Evolutionary conservation across 805 yeast species (phyloP).

Genomic region (Ogataea angusta): DNA sequence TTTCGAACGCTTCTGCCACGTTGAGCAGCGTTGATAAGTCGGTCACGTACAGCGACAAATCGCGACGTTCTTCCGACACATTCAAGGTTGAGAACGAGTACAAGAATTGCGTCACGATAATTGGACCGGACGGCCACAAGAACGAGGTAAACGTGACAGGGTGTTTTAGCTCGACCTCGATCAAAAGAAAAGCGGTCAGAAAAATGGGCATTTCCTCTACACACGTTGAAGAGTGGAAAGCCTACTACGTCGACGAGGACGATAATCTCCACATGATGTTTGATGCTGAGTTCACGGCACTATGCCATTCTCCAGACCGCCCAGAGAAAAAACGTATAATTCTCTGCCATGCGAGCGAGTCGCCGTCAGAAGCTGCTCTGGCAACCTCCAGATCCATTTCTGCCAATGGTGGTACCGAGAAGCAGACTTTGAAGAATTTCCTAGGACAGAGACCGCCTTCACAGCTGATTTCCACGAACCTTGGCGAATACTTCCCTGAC

Average conservation of each 20-base stretch:
- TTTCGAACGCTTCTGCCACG: constrained; percentile 17
- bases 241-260: constrained; percentile 47
- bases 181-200: constrained; percentile 65
- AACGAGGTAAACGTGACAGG: constrained; percentile 70
- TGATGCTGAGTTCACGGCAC: constrained; percentile 78
- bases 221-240: constrained; percentile 50
- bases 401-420: background rate
- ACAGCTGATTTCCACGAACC: constrained; percentile 82
- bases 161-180: constrained; percentile 76
- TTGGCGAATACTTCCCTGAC: constrained; percentile 89
- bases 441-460: constrained; percentile 93
- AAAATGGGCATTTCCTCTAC: constrained; percentile 47
- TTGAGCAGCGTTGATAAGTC: constrained; percentile 16
- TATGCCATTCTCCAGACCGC: constrained; percentile 73
- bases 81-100: constrained; percentile 2
- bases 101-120: constrained; percentile 50
- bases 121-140: constrained; percentile 69
- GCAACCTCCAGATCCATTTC: constrained; percentile 11
- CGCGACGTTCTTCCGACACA: constrained; percentile 1
- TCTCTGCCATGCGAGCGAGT: constrained; percentile 59
- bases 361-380: constrained; percentile 47
- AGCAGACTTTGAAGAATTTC: constrained; percentile 40
- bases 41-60: constrained; percentile 1
- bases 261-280: constrained; percentile 48
- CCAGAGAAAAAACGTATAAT: constrained; percentile 68